Conservation (phyloP, 1,284 basidiomycete species). For the Takashimella tepidaria region DNA sequence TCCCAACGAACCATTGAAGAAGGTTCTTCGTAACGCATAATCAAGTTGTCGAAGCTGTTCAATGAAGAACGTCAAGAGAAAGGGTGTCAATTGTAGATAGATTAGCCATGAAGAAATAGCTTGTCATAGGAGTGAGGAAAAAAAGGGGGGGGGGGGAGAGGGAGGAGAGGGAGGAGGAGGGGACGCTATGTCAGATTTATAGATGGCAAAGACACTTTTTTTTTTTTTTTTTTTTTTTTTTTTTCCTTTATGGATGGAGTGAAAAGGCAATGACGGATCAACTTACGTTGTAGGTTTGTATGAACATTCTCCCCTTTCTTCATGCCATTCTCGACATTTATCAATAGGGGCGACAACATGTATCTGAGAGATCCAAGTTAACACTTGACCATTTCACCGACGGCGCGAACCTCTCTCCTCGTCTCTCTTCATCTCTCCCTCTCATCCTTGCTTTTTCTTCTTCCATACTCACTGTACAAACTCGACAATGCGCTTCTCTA, state of each 20-base stretch:
- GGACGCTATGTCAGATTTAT: too few relatives aligned
- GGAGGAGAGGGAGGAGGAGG: not conserved
- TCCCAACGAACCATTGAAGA: conserved; percentile 98
- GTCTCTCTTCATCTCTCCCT: too few relatives aligned
- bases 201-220: too few relatives aligned
- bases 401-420: too few relatives aligned
- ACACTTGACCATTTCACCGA: too few relatives aligned
- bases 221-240: too few relatives aligned
- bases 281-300: conserved; percentile 74
- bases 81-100: too few relatives aligned
- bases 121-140: conserved; percentile 3
- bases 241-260: not conserved
- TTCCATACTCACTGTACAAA: conserved; percentile 82
- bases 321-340: conserved; percentile 72
- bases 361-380: conserved; percentile 30
- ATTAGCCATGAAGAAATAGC: too few relatives aligned
- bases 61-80: conserved; percentile 1
- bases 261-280: not conserved
- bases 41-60: conserved; percentile 80
- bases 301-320: conserved; percentile 36
- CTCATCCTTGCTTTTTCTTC: too few relatives aligned
- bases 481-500: conserved; percentile 74
- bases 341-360: conserved; percentile 71
- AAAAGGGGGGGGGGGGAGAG: not conserved
- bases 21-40: conserved; percentile 89